Percentiles rank a stretch among this genome's conserved stretches.
These are phyloP conservation scores for Rhodomyrtus psidioides DNA, from an alignment of 441 rosid species.

Conservation along the genomic window DNA sequence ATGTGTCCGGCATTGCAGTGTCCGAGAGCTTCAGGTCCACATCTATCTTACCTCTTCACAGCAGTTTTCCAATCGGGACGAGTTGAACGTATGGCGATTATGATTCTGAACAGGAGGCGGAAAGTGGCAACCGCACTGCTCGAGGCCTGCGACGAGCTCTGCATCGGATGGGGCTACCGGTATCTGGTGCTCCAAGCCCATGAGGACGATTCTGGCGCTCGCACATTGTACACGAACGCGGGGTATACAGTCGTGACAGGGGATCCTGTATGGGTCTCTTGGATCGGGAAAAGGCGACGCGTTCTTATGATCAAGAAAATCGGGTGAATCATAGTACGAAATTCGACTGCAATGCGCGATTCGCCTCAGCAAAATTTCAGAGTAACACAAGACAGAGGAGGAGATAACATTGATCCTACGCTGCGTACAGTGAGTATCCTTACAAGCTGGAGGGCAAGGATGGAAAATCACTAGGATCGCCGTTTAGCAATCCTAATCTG, in stretches of 20 bases:
- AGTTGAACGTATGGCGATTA: background rate
- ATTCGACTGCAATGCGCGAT: background rate
- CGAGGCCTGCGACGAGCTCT: constrained; percentile 57
- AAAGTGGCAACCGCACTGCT: constrained; percentile 66
- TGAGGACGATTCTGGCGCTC: constrained; percentile 74
- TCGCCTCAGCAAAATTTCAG: background rate
- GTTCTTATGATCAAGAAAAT: constrained; percentile 61
- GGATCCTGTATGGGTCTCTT: constrained; percentile 59
- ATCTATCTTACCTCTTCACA: background rate
- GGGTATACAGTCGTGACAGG: constrained; percentile 53
- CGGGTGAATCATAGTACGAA: background rate
- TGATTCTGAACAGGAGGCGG: constrained; percentile 36
- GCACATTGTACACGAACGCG: constrained; percentile 45
- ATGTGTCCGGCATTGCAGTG: constrained; percentile 81
- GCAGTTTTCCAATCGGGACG: background rate
- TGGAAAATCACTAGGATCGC: background rate
- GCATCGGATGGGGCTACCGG: constrained; percentile 47
- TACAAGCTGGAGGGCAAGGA: background rate
- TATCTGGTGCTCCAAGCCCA: constrained; percentile 63
- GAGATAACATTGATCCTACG: background rate
- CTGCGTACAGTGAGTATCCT: background rate
- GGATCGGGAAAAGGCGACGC: constrained; percentile 71
- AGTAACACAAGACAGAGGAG: background rate
- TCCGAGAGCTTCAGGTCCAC: constrained; percentile 41
- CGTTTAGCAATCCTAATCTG: background rate